Percentiles rank a stretch among this genome's conserved stretches.
phyloP scores from a whole-genome alignment of 1,284 basidiomycete species.

The Prillingera fragicola region DNA sequence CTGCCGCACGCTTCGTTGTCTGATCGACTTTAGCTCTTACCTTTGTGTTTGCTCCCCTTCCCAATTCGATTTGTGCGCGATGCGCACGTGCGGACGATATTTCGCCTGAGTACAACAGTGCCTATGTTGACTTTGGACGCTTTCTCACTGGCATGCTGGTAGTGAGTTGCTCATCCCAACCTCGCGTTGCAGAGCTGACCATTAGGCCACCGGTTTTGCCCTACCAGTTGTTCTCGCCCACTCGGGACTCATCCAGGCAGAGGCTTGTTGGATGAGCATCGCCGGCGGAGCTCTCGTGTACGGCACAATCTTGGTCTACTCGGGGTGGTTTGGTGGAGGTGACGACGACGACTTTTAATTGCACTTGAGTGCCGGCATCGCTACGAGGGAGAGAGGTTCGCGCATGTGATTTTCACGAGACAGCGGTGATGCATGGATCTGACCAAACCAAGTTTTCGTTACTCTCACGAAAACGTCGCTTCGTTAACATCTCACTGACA shows the following conservation, averaged over 20 bases:
- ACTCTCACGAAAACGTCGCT: no score
- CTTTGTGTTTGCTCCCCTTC: constrained; percentile 91
- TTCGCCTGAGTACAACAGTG: constrained; percentile 54
- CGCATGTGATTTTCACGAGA: neutral
- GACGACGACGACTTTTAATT: constrained; percentile 42
- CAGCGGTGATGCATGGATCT: neutral
- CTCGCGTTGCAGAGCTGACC: neutral
- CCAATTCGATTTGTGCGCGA: constrained; percentile 69
- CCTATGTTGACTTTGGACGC: constrained; percentile 83
- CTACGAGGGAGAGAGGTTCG: neutral
- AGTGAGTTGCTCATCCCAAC: constrained; percentile 48
- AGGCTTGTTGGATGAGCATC: constrained; percentile 90
- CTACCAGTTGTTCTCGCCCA: constrained; percentile 89
- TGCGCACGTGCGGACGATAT: constrained; percentile 54
- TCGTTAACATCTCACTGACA: no score
- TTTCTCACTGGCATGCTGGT: constrained; percentile 89
- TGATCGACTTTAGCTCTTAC: constrained; percentile 64
- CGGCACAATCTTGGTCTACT: constrained; percentile 83
- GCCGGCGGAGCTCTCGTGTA: constrained; percentile 91
- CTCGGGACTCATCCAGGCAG: constrained; percentile 75
- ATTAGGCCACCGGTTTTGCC: constrained; percentile 70
- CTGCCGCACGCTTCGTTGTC: neutral
- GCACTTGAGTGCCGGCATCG: no score
- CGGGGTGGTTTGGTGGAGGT: constrained; percentile 61
- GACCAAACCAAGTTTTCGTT: no score